Evolutionary conservation across 1,284 basidiomycete genomes (phyloP), one percentile per base, ranked within the genome.

Genomic region (Papiliotrema flavescens): DNA sequence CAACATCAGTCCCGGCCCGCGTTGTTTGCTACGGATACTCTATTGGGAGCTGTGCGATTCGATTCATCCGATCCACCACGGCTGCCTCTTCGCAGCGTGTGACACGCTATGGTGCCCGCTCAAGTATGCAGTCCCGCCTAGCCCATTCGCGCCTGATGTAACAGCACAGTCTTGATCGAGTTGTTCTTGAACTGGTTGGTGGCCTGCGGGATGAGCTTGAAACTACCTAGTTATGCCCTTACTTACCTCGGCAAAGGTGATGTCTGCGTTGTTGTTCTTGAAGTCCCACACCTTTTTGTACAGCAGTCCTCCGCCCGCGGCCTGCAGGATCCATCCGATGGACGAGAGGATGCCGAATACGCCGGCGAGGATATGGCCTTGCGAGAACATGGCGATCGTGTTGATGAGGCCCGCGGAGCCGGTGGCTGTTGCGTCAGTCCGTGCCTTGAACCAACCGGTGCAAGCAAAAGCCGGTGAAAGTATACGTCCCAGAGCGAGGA

Each of bases 401-500:
- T 92, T 90, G 70, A 98, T 90, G 45, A 98, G 80, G n/a, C 96
- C 95, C 13, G 90, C 92, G 39, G 90, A 90, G 24, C 95, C 95
- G 41, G 94, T 96, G 56, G 89, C 71, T 75, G 56, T 32, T 11
- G n/a, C 34, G 19, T 47, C 15, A 46, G 34, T 22, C 7, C 32
- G 55, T 15, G 17, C 26, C 49, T 32, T 51, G 52, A n/a, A n/a
- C n/a, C n/a, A n/a, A n/a, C n/a, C n/a, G n/a, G n/a, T n/a, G n/a
- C n/a, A n/a, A n/a, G n/a, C n/a, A n/a, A n/a, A n/a, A n/a, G n/a
- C n/a, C n/a, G n/a, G n/a, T n/a, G n/a, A n/a, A n/a, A n/a, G n/a
- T n/a, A n/a, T n/a, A n/a, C n/a, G n/a, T n/a, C n/a, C n/a, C 28
- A 11, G 28, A 11, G 28, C 11, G 28, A 32, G 28, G 6, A 32